Conservation (phyloP, 192 early-diverging fungal genomes). For the Gonapodya sp. region DNA sequence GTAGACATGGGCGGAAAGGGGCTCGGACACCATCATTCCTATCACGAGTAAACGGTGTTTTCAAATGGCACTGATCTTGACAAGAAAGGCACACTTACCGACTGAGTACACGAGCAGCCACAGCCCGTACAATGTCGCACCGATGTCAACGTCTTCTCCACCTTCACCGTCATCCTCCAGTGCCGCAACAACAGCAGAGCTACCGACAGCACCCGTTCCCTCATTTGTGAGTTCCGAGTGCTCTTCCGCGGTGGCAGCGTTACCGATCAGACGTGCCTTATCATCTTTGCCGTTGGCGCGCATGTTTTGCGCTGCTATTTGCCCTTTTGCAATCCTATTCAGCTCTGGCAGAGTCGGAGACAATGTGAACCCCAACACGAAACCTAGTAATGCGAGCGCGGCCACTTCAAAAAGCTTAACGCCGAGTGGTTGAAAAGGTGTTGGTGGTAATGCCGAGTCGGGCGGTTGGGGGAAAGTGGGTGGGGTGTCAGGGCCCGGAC, state of each 20-base stretch:
- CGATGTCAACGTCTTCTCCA: neutral
- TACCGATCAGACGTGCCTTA: no score
- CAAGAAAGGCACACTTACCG: no score
- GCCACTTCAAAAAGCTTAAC: neutral
- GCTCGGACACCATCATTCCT: neutral
- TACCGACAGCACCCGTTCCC: no score
- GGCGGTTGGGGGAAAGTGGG: neutral
- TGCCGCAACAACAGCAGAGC: no score
- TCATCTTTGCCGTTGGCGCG: no score
- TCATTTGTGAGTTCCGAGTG: neutral
- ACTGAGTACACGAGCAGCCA: neutral
- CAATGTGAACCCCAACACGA: neutral
- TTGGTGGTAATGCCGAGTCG: neutral
- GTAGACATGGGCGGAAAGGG: neutral
- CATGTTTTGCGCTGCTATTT: no score
- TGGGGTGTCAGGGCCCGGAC: no score
- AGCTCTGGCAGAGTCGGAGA: neutral
- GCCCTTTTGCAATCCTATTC: neutral
- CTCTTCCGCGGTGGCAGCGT: neutral
- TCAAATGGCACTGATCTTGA: no score
- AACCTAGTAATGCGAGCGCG: neutral
- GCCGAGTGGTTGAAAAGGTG: neutral
- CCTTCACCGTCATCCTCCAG: neutral
- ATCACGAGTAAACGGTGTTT: no score
- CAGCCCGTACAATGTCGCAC: neutral